Evolutionary conservation across 768 basidiomycete species (phyloP).

Genomic region (Rhizopogon vulgaris): DNA sequence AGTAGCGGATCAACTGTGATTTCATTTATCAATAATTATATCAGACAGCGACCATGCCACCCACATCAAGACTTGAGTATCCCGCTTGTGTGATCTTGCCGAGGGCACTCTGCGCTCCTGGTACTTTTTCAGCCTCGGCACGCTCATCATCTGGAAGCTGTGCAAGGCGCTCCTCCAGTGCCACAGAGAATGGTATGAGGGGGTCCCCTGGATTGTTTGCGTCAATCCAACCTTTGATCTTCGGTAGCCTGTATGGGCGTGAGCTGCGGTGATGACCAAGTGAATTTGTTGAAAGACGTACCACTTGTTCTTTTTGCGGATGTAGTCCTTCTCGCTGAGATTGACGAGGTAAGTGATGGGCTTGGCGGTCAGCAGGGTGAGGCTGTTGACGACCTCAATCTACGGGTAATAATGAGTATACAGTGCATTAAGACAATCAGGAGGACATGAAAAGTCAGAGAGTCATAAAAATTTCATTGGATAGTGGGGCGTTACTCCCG

Average conservation of each 20-base stretch:
- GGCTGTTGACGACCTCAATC: conserved; percentile 87
- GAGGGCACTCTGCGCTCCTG: conserved; percentile 70
- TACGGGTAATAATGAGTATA: conserved; percentile 25
- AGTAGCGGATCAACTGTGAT: conserved; percentile 82
- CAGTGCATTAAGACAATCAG: background rate
- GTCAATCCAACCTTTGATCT: conserved; percentile 99
- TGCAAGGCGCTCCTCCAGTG: conserved; percentile 86
- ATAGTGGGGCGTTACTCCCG: conserved; percentile 73
- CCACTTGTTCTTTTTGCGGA: conserved; percentile 99
- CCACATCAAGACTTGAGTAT: conserved; percentile 77
- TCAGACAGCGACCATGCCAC: conserved; percentile 15
- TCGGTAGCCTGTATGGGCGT: conserved; percentile 59
- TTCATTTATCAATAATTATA: background rate
- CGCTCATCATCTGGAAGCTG: conserved; percentile 57
- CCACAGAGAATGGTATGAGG: conserved; percentile 95
- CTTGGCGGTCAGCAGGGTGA: conserved; percentile 91
- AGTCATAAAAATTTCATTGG: conserved; percentile 4
- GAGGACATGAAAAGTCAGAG: background rate
- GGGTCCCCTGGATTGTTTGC: conserved; percentile 92
- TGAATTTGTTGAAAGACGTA: conserved; percentile 15
- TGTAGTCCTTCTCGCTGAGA: conserved; percentile 88
- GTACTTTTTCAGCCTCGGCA: conserved; percentile 69
- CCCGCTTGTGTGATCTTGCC: conserved; percentile 95
- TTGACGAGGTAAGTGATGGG: conserved; percentile 98
- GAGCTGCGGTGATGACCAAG: background rate